These are phyloP conservation scores for Rugosomyces carneus DNA, from an alignment of 1,284 basidiomycete genomes.

Conservation along the genomic window DNA sequence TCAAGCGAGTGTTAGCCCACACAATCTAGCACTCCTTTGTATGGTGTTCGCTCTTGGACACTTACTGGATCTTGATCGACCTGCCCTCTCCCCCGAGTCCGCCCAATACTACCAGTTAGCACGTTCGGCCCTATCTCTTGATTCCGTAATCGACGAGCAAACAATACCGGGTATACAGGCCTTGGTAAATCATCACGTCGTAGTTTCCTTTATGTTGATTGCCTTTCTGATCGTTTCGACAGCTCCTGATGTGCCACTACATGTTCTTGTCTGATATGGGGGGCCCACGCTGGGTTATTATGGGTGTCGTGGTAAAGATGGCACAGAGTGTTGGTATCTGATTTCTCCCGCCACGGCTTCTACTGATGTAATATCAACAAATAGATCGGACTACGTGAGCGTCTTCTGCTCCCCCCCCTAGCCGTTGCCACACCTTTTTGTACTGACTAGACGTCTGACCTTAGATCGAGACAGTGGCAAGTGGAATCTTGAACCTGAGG, in stretches of 20 bases:
- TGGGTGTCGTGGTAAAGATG: slow-evolving; percentile 63
- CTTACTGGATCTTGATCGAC: slow-evolving; percentile 43
- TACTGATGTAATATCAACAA: slow-evolving; percentile 10
- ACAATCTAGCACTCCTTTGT: slow-evolving; percentile 38
- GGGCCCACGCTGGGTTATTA: slow-evolving; percentile 59
- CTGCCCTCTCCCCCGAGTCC: slow-evolving; percentile 44
- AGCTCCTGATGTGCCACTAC: slow-evolving; percentile 67
- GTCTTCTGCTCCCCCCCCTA: slow-evolving; percentile 3
- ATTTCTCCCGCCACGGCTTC: slow-evolving; percentile 5
- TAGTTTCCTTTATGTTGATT: slow-evolving; percentile 5
- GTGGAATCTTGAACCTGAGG: slow-evolving; percentile 55
- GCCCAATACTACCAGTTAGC: slow-evolving; percentile 55
- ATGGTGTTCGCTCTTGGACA: slow-evolving; percentile 44
- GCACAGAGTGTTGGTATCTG: slow-evolving; percentile 54
- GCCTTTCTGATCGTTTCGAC: slow-evolving; percentile 13
- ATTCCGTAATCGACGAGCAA: slow-evolving; percentile 59
- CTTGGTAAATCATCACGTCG: slow-evolving; percentile 39
- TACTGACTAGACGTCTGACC: not conserved
- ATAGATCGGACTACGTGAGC: slow-evolving; percentile 63
- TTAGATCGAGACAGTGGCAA: slow-evolving; percentile 63
- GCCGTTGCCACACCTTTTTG: not conserved
- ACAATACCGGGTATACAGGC: slow-evolving; percentile 58
- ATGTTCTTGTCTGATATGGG: slow-evolving; percentile 65
- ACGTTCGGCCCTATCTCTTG: slow-evolving; percentile 50
- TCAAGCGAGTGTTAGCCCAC: slow-evolving; percentile 39